Conservation (phyloP, 257 asterid species). For the Petrea volubilis region DNA sequence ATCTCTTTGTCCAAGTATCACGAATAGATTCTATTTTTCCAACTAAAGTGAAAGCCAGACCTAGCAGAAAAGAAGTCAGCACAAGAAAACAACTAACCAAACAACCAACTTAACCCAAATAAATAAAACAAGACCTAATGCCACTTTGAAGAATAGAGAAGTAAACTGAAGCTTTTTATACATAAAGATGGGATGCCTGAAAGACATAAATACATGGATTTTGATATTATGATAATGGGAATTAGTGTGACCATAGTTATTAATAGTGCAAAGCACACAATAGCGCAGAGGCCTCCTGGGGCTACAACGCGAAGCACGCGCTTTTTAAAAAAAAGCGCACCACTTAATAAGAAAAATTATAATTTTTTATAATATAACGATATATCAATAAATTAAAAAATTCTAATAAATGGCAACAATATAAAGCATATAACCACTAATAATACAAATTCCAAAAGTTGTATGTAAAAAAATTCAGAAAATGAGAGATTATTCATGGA, state of each 20-base stretch:
- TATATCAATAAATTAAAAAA: too few relatives aligned
- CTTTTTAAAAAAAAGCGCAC: too few relatives aligned
- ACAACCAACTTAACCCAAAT: background rate
- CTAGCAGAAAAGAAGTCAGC: slow-evolving; percentile 3
- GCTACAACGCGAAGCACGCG: too few relatives aligned
- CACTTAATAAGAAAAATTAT: too few relatives aligned
- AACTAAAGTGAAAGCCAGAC: background rate
- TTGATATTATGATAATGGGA: background rate
- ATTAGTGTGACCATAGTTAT: background rate
- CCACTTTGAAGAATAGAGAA: background rate
- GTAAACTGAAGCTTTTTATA: background rate
- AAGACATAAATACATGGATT: background rate
- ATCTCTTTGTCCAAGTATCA: background rate
- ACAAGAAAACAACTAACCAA: background rate
- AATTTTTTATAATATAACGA: too few relatives aligned
- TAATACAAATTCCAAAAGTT: too few relatives aligned
- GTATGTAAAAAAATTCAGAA: too few relatives aligned
- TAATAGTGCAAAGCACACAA: too few relatives aligned
- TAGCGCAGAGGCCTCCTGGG: too few relatives aligned
- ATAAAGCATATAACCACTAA: too few relatives aligned
- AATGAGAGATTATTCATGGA: slow-evolving; percentile 7
- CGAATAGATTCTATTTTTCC: background rate
- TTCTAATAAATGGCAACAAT: too few relatives aligned
- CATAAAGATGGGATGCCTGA: background rate
- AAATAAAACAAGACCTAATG: too few relatives aligned